Conservation (phyloP, 2,329 filamentous ascomycete genomes). For the Fusarium goolgardi region DNA sequence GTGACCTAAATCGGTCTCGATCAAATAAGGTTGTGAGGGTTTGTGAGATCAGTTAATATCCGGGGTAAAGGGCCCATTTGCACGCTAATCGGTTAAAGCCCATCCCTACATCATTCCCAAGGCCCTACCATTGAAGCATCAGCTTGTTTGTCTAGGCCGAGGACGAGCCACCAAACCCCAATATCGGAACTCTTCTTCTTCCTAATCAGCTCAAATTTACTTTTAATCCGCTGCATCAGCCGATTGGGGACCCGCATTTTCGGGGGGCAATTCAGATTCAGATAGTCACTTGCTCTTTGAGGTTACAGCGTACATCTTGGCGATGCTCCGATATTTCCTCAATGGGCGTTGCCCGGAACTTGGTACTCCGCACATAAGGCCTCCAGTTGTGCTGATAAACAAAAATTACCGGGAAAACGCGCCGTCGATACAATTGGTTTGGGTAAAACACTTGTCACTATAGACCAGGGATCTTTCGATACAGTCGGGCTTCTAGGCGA, state of each 20-base stretch:
- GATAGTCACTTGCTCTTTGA: conserved; percentile 9
- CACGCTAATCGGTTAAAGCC: conserved; percentile 3
- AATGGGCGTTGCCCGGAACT: conserved; percentile 26
- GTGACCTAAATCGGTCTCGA: not conserved
- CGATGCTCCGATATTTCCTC: conserved; percentile 32
- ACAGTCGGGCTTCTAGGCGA: not conserved
- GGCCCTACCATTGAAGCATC: not conserved
- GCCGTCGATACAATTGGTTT: not conserved
- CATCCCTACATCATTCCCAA: not conserved
- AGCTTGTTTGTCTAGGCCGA: not conserved
- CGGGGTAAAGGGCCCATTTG: not conserved
- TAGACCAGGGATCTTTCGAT: not conserved
- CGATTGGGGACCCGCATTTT: not conserved
- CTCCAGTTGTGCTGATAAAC: not conserved
- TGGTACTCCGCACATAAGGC: conserved; percentile 21
- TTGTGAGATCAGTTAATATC: not conserved
- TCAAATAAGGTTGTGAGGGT: conserved; percentile 2
- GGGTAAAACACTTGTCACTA: not conserved
- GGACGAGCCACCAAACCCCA: not conserved
- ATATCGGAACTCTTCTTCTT: not conserved
- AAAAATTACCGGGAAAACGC: conserved; percentile 12
- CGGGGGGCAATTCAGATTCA: not conserved
- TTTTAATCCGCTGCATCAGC: conserved; percentile 3
- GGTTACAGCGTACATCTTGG: not conserved
- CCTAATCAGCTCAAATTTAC: not conserved